These are phyloP conservation scores for Blumeriella jaapii DNA, from an alignment of 2,329 filamentous ascomycete genomes.

Conservation along the genomic window DNA sequence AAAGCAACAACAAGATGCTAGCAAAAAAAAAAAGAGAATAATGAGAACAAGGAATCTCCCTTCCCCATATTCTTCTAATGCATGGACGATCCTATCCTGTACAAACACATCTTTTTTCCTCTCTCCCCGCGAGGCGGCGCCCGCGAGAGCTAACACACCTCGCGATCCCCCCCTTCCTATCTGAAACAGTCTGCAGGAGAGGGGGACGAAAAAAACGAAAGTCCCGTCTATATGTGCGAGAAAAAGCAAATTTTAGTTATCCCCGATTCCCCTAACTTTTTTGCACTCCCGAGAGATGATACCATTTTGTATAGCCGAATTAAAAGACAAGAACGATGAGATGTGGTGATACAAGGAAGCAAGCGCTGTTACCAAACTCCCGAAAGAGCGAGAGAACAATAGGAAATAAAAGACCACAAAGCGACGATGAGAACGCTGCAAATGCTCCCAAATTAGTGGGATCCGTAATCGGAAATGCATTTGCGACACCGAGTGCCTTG, in stretches of 20 bases:
- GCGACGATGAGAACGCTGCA: no score
- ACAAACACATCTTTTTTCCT: constrained; percentile 7
- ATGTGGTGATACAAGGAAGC: constrained; percentile 4
- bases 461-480: constrained; percentile 5
- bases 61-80: constrained; percentile 4
- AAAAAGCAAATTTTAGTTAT: constrained; percentile 5
- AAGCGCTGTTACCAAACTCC: constrained; percentile 4
- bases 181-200: constrained; percentile 6
- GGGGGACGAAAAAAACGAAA: constrained; percentile 5
- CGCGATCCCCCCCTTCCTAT: no score
- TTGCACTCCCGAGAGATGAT: constrained; percentile 7
- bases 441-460: constrained; percentile 2
- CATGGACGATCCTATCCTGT: constrained; percentile 13
- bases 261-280: constrained; percentile 1
- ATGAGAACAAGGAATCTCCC: neutral
- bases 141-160: constrained; percentile 18
- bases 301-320: constrained; percentile 7
- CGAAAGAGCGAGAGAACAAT: constrained; percentile 8
- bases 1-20: constrained; percentile 3
- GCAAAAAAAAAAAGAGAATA: constrained; percentile 3
- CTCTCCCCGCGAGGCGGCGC: no score
- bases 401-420: constrained; percentile 8
- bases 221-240: constrained; percentile 17
- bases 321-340: constrained; percentile 1
- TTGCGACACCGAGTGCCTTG: neutral